A percentile compares a stretch with the other conserved stretches of the same genome.
These are phyloP conservation scores for Mucor saturninus DNA, from an alignment of 371 early-diverging fungal genomes.

Conservation along the genomic window DNA sequence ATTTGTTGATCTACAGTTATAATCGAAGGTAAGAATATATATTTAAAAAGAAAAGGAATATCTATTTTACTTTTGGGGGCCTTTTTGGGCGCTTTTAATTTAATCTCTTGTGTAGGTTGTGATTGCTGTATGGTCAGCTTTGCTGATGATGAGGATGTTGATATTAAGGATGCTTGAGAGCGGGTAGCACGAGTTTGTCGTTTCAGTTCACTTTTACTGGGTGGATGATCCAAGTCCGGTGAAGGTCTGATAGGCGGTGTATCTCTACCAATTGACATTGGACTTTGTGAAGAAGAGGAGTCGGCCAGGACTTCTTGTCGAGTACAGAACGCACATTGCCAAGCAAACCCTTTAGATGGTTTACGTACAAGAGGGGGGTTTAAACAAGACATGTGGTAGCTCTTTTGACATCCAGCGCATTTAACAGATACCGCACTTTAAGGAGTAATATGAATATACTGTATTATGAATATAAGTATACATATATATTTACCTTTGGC, in stretches of 20 bases:
- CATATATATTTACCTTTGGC: conserved; percentile 57
- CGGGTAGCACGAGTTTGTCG: conserved; percentile 12
- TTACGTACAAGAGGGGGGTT: conserved; percentile 76
- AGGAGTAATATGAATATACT: no score
- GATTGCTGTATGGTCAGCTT: not conserved
- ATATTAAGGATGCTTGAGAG: not conserved
- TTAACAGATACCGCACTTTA: conserved; percentile 59
- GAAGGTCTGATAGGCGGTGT: not conserved
- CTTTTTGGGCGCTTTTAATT: conserved; percentile 4
- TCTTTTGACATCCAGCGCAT: conserved; percentile 73
- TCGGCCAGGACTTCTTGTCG: conserved; percentile 25
- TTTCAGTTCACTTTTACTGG: conserved; percentile 4
- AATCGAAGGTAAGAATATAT: not conserved
- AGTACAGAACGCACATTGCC: conserved; percentile 80
- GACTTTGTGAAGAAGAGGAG: conserved; percentile 11
- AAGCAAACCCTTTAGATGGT: conserved; percentile 82
- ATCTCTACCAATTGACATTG: not conserved
- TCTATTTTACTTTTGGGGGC: conserved; percentile 6
- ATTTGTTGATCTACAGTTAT: conserved; percentile 21
- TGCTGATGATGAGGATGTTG: no score
- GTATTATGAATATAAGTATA: no score
- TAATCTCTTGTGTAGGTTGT: not conserved
- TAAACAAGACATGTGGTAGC: conserved; percentile 78
- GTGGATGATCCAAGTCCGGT: not conserved
- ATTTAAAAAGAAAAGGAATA: not conserved